Evolutionary conservation across 208 protist species (phyloP), one percentile per base, ranked within the genome.

Genomic region (Crithidia thermophila): DNA sequence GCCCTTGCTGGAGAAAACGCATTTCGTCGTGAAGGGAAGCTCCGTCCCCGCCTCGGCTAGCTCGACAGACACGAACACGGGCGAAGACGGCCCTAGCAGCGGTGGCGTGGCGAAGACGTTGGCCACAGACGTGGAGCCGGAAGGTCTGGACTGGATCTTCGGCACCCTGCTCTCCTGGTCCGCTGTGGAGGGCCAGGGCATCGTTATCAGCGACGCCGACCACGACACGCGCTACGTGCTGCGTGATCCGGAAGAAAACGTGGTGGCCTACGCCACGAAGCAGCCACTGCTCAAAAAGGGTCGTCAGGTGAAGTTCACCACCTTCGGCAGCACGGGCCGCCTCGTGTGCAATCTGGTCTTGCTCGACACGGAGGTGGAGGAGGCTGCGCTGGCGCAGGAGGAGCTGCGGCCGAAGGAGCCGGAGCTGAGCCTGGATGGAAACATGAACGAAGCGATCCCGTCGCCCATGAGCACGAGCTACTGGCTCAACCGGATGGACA

Each of bases 401-500:
- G 84, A 88, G 68, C 76, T 93, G 49, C 78, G 72, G 11, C 55
- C 52, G 11, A 57, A 76, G 25, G 77, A 94, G 62, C 72, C 61
- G 37, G 62, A 68, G 39, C 49, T 86, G n/a, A 78, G 75, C 47
- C 37, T 87, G 42, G 91, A 93, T 27, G 84, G 86, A 37, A 86
- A 91, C 71, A 70, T 77, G 45, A 77, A 88, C 51, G 88, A 96
- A 75, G 91, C 91, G 23, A 86, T 94, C 23, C 85, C 88, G 10
- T 92, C 86, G 0, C 91, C 91, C 1, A 89, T 88, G 85, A 92
- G 87, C 63, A 94, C 88, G 13, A 82, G 77, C 49, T 96, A 96
- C 65, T 96, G 91, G 88, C 73, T 96, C n/a, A 77, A 50, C 31
- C 82, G 88, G 21, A 90, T 94, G 82, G 88, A 93, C 60, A 81